phyloP scores from a whole-genome alignment of 345 rosid genomes.

The Sapria himalayana region DNA sequence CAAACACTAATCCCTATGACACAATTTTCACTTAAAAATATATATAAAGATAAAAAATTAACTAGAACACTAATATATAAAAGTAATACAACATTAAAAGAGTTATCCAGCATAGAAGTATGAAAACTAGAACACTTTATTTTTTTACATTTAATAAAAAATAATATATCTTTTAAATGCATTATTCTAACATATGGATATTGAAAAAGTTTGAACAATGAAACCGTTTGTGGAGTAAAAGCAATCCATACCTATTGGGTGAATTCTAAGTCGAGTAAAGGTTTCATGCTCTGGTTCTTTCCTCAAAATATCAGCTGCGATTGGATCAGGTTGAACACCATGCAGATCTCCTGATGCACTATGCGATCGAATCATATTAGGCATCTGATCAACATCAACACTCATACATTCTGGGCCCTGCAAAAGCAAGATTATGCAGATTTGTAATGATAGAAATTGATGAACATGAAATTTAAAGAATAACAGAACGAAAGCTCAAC shows the following conservation, averaged over 20 bases:
- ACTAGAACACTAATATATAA: too few species aligned
- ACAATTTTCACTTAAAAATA: too few species aligned
- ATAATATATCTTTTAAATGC: too few species aligned
- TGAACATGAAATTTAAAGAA: background rate
- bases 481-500: background rate
- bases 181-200: too few species aligned
- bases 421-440: conserved; percentile 7
- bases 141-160: too few species aligned
- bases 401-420: conserved; percentile 22
- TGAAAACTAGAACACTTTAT: too few species aligned
- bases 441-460: background rate
- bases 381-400: conserved; percentile 40
- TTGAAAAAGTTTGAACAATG: too few species aligned
- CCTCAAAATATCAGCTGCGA: conserved; percentile 94
- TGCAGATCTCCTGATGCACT: conserved; percentile 88
- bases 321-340: conserved; percentile 98
- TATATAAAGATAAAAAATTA: too few species aligned
- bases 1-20: too few species aligned
- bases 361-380: conserved; percentile 80
- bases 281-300: conserved; percentile 96
- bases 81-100: too few species aligned
- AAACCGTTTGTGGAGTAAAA: too few species aligned
- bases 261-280: conserved; percentile 62
- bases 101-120: too few species aligned
- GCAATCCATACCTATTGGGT: conserved; percentile 35